A percentile compares a stretch with the other conserved stretches of the same genome.
Evolutionary conservation across 352 stramenopile genomes (phyloP).

Genomic region (Blastocystis hominis): DNA sequence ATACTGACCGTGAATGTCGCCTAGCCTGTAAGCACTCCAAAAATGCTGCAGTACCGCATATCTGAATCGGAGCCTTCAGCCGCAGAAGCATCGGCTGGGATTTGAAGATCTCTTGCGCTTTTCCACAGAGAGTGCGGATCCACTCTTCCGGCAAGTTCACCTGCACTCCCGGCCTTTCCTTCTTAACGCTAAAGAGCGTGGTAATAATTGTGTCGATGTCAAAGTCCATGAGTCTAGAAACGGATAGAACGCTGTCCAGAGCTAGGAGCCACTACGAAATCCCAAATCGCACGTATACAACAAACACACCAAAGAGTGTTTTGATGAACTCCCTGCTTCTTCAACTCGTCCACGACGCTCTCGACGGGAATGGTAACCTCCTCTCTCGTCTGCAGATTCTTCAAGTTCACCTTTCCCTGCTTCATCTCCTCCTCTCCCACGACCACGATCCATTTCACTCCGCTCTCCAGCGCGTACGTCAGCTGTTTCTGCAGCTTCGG

Average conservation of each 20-base stretch:
- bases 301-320: constrained; percentile 16
- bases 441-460: constrained; percentile 91
- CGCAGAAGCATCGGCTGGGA: constrained; percentile 94
- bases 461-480: constrained; percentile 79
- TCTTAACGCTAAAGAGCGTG: constrained; percentile 69
- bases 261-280: neutral
- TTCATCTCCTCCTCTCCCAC: constrained; percentile 86
- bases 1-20: constrained; percentile 91
- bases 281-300: neutral
- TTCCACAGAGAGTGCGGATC: constrained; percentile 89
- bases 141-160: constrained; percentile 72
- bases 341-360: constrained; percentile 35
- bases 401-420: constrained; percentile 85
- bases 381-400: constrained; percentile 84
- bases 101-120: constrained; percentile 90
- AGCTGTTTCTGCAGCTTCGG: constrained; percentile 93
- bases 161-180: constrained; percentile 72
- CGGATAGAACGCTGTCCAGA: neutral
- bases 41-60: constrained; percentile 70
- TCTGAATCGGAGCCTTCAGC: constrained; percentile 93
- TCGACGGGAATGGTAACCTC: constrained; percentile 64
- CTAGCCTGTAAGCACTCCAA: constrained; percentile 35
- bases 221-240: constrained; percentile 13
- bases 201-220: constrained; percentile 69
- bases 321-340: constrained; percentile 27